Evolutionary conservation across 2,329 filamentous ascomycete genomes (phyloP), one percentile per base, ranked within the genome.

Genomic region (Fusarium multiceps): DNA sequence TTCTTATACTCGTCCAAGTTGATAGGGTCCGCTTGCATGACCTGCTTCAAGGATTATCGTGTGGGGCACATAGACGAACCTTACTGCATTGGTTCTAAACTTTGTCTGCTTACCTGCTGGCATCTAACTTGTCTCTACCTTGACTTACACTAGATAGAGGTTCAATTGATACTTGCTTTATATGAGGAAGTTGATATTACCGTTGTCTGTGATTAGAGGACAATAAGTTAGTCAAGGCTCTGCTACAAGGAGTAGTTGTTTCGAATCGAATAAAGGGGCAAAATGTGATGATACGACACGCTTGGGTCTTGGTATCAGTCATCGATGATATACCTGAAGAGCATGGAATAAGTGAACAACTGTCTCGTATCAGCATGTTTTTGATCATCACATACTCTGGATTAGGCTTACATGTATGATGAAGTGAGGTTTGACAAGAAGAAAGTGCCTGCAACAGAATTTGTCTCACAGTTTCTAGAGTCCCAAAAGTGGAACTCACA

Each of bases 1-100:
- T 66, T 55, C 63, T 66, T 66, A 66, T 66, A 55, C 51, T 59
- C 42, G 40, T 21, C n/a, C 30, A 30, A 32, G 43, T 21, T 25
- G 43, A 43, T 27, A 40, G 41, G 30, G 42, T 13, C 55, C 28
- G 21, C 55, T 53, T 37, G 21, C 47, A 41, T 54, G 55, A 37
- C 54, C 32, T 61, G 47, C 62, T 30, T 32, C 12, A 43, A 30
- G 45, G 55, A 46, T 55, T 41, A 43, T 14, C 16, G 20, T 55
- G 63, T 61, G 63, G 63, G 63, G 47, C 37, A 9, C 13, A 23
- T 43, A 28, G 32, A 50, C 48, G 27, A 40, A 66, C 62, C 55
- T 66, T 66, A 34, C 30, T 23, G 7, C 9, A n/a, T 13, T 16
- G 32, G 48, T 21, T 55, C 27, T 32, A 40, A 25, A 48, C 42